Percentiles rank a stretch among this genome's conserved stretches.
Conservation (phyloP, 768 basidiomycete species). For the Panaeolus papilionaceus region DNA sequence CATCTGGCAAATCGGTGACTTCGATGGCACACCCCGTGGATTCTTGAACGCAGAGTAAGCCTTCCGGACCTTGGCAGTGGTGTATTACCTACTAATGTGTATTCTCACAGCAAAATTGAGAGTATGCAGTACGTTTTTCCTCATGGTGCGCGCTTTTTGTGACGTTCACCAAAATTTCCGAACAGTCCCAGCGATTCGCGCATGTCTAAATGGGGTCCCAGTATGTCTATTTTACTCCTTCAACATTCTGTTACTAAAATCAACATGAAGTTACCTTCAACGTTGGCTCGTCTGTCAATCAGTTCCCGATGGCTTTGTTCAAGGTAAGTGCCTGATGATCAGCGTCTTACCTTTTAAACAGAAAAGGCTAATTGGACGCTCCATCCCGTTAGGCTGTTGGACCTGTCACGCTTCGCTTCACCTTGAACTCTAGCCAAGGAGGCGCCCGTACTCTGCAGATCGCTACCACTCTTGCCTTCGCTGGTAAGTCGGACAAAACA, state of each 20-base stretch:
- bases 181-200: constrained; percentile 41
- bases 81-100: background rate
- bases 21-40: constrained; percentile 43
- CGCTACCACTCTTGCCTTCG: constrained; percentile 43
- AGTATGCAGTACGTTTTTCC: constrained; percentile 38
- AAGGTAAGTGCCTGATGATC: constrained; percentile 27
- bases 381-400: constrained; percentile 33
- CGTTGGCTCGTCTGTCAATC: constrained; percentile 32
- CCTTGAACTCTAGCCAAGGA: constrained; percentile 36
- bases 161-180: background rate
- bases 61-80: background rate
- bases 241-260: background rate
- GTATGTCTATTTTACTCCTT: constrained; percentile 22
- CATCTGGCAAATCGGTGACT: constrained; percentile 45
- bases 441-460: constrained; percentile 43
- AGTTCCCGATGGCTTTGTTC: constrained; percentile 45
- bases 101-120: constrained; percentile 37
- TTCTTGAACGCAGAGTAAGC: constrained; percentile 45
- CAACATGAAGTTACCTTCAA: constrained; percentile 35
- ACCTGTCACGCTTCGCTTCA: constrained; percentile 36
- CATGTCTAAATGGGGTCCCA: constrained; percentile 41
- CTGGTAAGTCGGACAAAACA: constrained; percentile 27
- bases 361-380: background rate
- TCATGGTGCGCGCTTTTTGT: background rate
- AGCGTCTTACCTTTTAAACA: background rate